phyloP scores from a whole-genome alignment of 2,329 filamentous ascomycete species.

The Ascochyta viciae-villosae region DNA sequence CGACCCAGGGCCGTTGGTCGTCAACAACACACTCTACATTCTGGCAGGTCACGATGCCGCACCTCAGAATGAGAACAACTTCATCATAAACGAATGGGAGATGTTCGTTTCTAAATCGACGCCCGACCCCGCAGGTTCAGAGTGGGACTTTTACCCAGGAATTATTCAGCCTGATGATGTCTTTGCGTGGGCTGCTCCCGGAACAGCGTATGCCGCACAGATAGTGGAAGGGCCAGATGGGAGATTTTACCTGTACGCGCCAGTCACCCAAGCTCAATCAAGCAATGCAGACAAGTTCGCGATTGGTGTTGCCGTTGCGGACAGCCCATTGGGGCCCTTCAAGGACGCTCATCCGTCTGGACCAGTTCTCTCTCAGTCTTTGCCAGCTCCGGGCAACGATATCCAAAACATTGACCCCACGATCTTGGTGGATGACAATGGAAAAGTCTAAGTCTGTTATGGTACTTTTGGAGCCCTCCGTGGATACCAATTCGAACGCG shows the following conservation, averaged over 20 bases:
- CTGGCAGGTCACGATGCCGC: background rate
- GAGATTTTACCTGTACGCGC: slow-evolving; percentile 47
- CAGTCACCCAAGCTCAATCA: slow-evolving; percentile 39
- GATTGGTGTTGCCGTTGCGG: slow-evolving; percentile 50
- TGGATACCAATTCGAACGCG: slow-evolving; percentile 44
- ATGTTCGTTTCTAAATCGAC: background rate
- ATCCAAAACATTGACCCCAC: slow-evolving; percentile 54
- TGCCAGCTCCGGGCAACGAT: background rate
- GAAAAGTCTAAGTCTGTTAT: slow-evolving; percentile 49
- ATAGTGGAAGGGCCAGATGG: background rate
- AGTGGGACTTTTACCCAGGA: background rate
- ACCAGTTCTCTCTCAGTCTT: background rate
- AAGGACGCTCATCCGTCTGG: slow-evolving; percentile 42
- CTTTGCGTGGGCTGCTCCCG: background rate
- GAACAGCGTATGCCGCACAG: background rate
- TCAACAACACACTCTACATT: background rate
- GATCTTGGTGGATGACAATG: slow-evolving; percentile 49
- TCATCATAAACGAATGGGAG: slow-evolving; percentile 1
- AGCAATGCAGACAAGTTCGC: slow-evolving; percentile 46
- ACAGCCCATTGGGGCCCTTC: slow-evolving; percentile 47
- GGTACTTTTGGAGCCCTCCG: slow-evolving; percentile 49
- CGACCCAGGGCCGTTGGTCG: background rate
- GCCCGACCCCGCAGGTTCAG: background rate
- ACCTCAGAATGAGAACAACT: background rate
- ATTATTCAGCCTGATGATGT: background rate